A percentile compares a stretch with the other conserved stretches of the same genome.
Evolutionary conservation across 768 basidiomycete species (phyloP).

Genomic region (Trametopsis cervina): DNA sequence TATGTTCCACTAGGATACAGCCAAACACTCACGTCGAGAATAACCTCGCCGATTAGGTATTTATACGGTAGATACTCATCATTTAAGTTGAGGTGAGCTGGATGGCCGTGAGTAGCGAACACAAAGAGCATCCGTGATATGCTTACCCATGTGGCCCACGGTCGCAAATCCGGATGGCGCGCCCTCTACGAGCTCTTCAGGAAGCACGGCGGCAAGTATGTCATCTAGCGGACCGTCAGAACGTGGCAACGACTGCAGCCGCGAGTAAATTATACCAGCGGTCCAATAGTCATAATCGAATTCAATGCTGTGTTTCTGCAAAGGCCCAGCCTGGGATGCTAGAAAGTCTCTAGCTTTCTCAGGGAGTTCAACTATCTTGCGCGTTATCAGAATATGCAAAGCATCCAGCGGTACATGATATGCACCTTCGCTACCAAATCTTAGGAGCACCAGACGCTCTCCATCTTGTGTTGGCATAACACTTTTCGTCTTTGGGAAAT

Average conservation of each 20-base stretch:
- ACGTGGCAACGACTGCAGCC: too few species aligned
- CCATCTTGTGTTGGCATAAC: constrained; percentile 46
- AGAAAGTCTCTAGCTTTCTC: constrained; percentile 49
- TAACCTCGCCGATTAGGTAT: constrained; percentile 82
- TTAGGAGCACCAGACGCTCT: constrained; percentile 60
- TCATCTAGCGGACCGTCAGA: too few species aligned
- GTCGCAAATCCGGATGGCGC: constrained; percentile 84
- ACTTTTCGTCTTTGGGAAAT: constrained; percentile 60
- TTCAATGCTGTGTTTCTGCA: constrained; percentile 54
- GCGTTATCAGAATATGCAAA: constrained; percentile 10
- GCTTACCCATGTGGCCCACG: constrained; percentile 84
- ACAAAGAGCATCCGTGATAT: not conserved
- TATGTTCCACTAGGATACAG: not conserved
- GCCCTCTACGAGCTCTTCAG: constrained; percentile 67
- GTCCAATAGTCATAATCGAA: constrained; percentile 88
- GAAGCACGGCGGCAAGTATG: constrained; percentile 75
- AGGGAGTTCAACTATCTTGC: constrained; percentile 66
- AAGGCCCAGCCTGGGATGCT: constrained; percentile 41
- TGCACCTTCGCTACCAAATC: constrained; percentile 52
- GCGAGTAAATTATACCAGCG: constrained; percentile 47
- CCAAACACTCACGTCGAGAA: constrained; percentile 67
- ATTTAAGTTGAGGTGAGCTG: constrained; percentile 89
- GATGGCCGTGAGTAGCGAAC: not conserved
- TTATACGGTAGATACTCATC: constrained; percentile 91
- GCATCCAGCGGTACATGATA: constrained; percentile 4